A percentile compares a stretch with the other conserved stretches of the same genome.
Conservation (phyloP, 2,329 filamentous ascomycete species). For the Penicillium digitatum region DNA sequence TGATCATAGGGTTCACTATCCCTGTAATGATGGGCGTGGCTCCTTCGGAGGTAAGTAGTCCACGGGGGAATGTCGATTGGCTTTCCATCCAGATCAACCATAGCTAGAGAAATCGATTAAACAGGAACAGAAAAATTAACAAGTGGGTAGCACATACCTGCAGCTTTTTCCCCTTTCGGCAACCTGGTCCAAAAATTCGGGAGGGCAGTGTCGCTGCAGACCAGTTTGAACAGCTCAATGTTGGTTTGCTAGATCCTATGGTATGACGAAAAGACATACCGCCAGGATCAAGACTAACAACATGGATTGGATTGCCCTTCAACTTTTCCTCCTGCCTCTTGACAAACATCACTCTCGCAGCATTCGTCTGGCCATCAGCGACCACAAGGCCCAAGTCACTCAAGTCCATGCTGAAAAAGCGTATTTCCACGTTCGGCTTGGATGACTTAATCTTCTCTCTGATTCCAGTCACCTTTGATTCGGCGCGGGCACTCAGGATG, state of each 20-base stretch:
- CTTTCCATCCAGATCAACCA: conserved; percentile 18
- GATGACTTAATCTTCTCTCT: conserved; percentile 15
- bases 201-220: conserved; percentile 13
- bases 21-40: conserved; percentile 24
- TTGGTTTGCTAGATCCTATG: not conserved
- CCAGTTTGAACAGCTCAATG: conserved; percentile 11
- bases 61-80: conserved; percentile 13
- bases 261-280: conserved; percentile 1
- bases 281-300: conserved; percentile 46
- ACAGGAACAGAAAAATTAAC: not conserved
- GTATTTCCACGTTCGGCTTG: conserved; percentile 16
- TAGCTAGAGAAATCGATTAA: not conserved
- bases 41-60: conserved; percentile 20
- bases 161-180: conserved; percentile 8
- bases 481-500: conserved; percentile 20
- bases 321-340: conserved; percentile 39
- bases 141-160: not conserved
- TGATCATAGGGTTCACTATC: conserved; percentile 24
- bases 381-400: conserved; percentile 30
- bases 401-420: conserved; percentile 23
- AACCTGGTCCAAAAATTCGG: conserved; percentile 4
- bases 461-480: conserved; percentile 16
- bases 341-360: conserved; percentile 50
- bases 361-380: conserved; percentile 53
- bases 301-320: conserved; percentile 30